Evolutionary conservation across 371 early-diverging fungal species (phyloP).

Genomic region (Mucor mucedo): DNA sequence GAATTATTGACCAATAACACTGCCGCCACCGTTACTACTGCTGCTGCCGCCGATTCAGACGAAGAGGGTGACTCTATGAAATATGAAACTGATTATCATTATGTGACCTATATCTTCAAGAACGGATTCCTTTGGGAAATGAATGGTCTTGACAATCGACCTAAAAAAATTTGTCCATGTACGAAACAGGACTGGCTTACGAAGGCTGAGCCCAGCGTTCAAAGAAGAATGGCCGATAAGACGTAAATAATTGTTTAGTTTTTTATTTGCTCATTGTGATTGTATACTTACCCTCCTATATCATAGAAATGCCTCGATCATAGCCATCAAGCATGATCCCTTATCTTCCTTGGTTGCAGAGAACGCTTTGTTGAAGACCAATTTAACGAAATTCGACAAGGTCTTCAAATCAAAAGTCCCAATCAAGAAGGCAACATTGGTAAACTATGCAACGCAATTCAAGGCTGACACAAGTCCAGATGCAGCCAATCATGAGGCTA

Average conservation of each 20-base stretch:
- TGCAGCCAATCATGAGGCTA: background rate
- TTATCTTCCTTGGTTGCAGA: background rate
- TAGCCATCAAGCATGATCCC: background rate
- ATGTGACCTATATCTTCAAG: conserved; percentile 25
- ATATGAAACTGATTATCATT: conserved; percentile 16
- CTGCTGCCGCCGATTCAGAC: background rate
- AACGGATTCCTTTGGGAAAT: conserved; percentile 26
- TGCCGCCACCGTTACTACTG: background rate
- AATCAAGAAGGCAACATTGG: too few relatives aligned
- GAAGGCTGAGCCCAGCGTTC: conserved; percentile 6
- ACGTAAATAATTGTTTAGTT: too few relatives aligned
- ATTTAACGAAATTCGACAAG: background rate
- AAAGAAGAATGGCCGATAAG: conserved; percentile 7
- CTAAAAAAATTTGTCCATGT: conserved; percentile 2
- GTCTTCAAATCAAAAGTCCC: background rate
- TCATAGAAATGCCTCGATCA: background rate
- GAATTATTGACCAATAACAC: background rate
- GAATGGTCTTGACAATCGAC: conserved; percentile 22
- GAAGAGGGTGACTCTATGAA: too few relatives aligned
- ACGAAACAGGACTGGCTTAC: conserved; percentile 10
- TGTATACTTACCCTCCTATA: background rate
- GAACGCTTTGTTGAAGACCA: background rate
- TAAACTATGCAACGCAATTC: background rate
- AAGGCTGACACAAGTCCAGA: background rate
- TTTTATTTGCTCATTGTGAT: background rate